Conservation (phyloP, 2,329 filamentous ascomycete genomes). For the Fusarium miscanthi region DNA sequence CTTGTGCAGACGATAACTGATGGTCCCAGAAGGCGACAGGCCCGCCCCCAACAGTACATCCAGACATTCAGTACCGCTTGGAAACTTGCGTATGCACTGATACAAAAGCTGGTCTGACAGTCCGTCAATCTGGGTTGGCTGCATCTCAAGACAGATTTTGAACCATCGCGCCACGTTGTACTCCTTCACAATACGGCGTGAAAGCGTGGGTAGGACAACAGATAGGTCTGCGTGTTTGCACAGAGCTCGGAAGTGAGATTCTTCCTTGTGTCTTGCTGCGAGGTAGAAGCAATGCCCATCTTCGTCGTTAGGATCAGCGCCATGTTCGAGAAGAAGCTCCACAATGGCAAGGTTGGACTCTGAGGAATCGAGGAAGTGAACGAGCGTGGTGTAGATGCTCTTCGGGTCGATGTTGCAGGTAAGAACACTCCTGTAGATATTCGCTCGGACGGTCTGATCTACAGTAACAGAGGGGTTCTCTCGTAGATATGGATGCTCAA, state of each 20-base stretch:
- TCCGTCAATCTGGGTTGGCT: background rate
- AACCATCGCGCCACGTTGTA: background rate
- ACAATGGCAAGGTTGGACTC: background rate
- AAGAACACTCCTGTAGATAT: slow-evolving; percentile 10
- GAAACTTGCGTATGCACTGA: slow-evolving; percentile 18
- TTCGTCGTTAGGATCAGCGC: slow-evolving; percentile 5
- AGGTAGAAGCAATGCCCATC: slow-evolving; percentile 11
- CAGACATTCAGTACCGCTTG: background rate
- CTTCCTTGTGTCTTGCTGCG: background rate
- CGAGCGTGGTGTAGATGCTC: background rate
- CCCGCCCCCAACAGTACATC: background rate
- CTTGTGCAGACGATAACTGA: background rate
- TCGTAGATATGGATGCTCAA: slow-evolving; percentile 1
- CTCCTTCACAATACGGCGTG: background rate
- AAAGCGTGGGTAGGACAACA: background rate
- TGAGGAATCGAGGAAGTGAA: background rate
- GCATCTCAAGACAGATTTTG: background rate
- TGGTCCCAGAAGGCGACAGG: background rate
- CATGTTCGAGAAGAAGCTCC: slow-evolving; percentile 9
- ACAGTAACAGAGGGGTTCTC: background rate
- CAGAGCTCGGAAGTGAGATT: background rate
- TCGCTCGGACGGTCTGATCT: background rate
- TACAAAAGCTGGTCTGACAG: background rate
- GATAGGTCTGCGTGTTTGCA: slow-evolving; percentile 1
- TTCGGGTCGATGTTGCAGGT: background rate